A percentile compares a stretch with the other conserved stretches of the same genome.
phyloP scores from a whole-genome alignment of 805 yeast genomes.

The Candida berthetii region DNA sequence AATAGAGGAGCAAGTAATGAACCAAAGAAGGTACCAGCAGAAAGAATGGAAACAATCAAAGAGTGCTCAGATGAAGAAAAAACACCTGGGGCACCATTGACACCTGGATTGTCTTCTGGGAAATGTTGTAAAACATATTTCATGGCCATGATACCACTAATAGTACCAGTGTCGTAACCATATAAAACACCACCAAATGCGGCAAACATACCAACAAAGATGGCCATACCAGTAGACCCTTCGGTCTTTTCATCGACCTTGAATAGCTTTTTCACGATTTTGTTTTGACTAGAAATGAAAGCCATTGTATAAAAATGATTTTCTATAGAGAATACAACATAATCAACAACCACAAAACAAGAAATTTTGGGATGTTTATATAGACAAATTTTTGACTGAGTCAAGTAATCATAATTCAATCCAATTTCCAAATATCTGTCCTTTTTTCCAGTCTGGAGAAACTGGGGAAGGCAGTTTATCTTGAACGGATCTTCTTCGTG shows the following conservation, averaged over 20 bases:
- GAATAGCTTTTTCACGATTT: slow-evolving; percentile 23
- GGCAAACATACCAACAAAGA: slow-evolving; percentile 52
- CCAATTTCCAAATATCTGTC: no score
- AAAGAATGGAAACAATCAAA: slow-evolving; percentile 65
- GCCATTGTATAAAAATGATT: slow-evolving; percentile 7
- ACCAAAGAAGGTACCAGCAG: slow-evolving; percentile 68
- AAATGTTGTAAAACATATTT: slow-evolving; percentile 37
- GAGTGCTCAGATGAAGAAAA: slow-evolving; percentile 46
- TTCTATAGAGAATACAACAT: no score
- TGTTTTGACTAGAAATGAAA: background rate
- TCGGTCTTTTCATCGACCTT: slow-evolving; percentile 41
- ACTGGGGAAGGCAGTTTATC: no score
- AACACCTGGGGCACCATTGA: slow-evolving; percentile 12
- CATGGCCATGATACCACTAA: slow-evolving; percentile 64
- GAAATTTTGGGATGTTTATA: no score
- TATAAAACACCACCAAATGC: slow-evolving; percentile 62
- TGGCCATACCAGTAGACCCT: slow-evolving; percentile 41
- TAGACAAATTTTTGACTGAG: no score
- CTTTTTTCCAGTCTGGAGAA: no score
- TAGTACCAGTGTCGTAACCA: slow-evolving; percentile 66
- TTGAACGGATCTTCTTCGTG: no score
- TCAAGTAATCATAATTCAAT: no score
- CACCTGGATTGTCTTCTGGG: slow-evolving; percentile 26
- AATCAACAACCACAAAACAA: no score
- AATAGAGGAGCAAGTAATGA: slow-evolving; percentile 56